These are phyloP conservation scores for Solanum habrochaites DNA, from an alignment of 257 asterid species.

Conservation along the genomic window DNA sequence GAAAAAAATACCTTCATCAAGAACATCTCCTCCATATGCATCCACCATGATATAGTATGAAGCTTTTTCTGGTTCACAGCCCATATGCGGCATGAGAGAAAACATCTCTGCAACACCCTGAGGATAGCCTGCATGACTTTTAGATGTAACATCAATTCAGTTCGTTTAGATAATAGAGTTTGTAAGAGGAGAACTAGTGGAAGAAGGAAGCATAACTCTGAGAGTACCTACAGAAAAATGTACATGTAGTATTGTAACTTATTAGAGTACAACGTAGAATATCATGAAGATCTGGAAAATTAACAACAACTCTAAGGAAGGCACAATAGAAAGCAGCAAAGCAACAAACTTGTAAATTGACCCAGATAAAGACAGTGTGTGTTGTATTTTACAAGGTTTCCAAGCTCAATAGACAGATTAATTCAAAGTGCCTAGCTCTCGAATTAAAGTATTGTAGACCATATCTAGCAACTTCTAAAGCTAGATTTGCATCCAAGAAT, in stretches of 20 bases:
- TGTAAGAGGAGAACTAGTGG: not conserved
- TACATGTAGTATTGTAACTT: not conserved
- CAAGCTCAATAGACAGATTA: not conserved
- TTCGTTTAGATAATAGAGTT: not conserved
- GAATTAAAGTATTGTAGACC: conserved; percentile 88
- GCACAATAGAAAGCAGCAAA: not conserved
- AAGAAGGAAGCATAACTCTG: not conserved
- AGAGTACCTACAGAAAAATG: not conserved
- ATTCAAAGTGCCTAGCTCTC: conserved; percentile 93
- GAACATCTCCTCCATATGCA: conserved; percentile 82
- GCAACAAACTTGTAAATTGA: not conserved
- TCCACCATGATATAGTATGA: conserved; percentile 84
- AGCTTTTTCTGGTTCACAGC: conserved; percentile 73
- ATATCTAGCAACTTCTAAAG: conserved; percentile 76
- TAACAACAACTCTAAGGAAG: not conserved
- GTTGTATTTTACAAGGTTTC: not conserved
- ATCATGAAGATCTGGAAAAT: too few relatives aligned
- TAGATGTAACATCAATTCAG: not conserved
- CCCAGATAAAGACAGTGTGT: not conserved
- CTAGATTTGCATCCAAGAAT: conserved; percentile 65
- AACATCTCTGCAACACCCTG: conserved; percentile 71
- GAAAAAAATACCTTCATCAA: conserved; percentile 36
- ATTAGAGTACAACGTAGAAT: too few relatives aligned
- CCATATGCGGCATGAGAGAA: conserved; percentile 80
- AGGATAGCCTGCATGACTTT: conserved; percentile 79